These are phyloP conservation scores for Zhuliangozyma blackwelliae DNA, from an alignment of 1,139 yeast genomes.

Conservation along the genomic window DNA sequence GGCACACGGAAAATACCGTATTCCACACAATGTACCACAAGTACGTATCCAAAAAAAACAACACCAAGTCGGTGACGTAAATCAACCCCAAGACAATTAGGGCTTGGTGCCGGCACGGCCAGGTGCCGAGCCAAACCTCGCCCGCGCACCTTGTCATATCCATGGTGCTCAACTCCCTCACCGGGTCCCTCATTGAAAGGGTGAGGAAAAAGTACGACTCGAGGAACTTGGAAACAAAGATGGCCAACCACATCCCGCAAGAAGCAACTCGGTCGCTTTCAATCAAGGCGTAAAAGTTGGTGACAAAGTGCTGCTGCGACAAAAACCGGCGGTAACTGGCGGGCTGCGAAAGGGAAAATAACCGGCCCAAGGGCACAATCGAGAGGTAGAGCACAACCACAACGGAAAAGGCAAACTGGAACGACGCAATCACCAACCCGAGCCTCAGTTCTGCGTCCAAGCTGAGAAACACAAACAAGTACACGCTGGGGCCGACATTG, in stretches of 20 bases:
- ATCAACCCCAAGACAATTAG: slow-evolving; percentile 34
- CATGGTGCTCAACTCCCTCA: slow-evolving; percentile 44
- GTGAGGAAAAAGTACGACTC: slow-evolving; percentile 53
- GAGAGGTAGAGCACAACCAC: slow-evolving; percentile 41
- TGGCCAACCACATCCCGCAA: slow-evolving; percentile 42
- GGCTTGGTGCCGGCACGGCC: slow-evolving; percentile 39
- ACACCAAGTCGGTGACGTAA: slow-evolving; percentile 38
- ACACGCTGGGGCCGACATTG: slow-evolving; percentile 39
- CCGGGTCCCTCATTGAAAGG: slow-evolving; percentile 44
- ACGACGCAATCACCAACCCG: slow-evolving; percentile 34
- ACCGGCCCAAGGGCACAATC: slow-evolving; percentile 39
- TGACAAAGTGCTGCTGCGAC: slow-evolving; percentile 34
- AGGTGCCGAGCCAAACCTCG: slow-evolving; percentile 38
- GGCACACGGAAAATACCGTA: slow-evolving; percentile 44
- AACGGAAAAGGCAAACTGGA: slow-evolving; percentile 44
- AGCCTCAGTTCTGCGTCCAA: slow-evolving; percentile 20
- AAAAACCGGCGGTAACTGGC: slow-evolving; percentile 22
- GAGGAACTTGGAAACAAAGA: slow-evolving; percentile 42
- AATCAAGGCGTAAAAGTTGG: slow-evolving; percentile 29
- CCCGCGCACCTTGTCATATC: slow-evolving; percentile 38
- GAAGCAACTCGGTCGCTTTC: slow-evolving; percentile 42
- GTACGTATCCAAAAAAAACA: slow-evolving; percentile 52
- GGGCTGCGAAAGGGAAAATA: slow-evolving; percentile 24
- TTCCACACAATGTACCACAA: slow-evolving; percentile 56
- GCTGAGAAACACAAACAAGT: slow-evolving; percentile 27